A percentile compares a stretch with the other conserved stretches of the same genome.
Conservation (phyloP, 176 grass and related monocot genomes). For the Chloris gayana region DNA sequence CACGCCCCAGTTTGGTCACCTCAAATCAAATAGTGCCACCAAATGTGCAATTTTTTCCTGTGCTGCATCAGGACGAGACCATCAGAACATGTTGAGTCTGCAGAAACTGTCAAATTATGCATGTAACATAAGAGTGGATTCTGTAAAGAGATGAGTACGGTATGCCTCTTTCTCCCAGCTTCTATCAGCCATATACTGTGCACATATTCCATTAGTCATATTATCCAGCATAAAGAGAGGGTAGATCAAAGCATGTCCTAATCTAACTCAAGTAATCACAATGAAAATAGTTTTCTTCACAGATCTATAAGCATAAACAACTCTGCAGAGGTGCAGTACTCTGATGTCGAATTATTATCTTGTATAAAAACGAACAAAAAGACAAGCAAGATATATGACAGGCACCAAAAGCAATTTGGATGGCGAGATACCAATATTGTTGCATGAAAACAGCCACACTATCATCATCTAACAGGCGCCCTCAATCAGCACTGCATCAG, state of each 20-base stretch:
- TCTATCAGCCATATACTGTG: neutral
- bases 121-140: slow-evolving; percentile 26
- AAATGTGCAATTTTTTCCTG: slow-evolving; percentile 30
- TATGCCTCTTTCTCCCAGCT: slow-evolving; percentile 20
- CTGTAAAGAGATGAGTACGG: neutral
- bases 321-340: slow-evolving; percentile 34
- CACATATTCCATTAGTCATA: neutral
- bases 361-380: slow-evolving; percentile 18
- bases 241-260: slow-evolving; percentile 26
- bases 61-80: slow-evolving; percentile 29
- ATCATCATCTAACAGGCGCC: no score
- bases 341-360: slow-evolving; percentile 33
- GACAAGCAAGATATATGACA: slow-evolving; percentile 17
- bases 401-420: slow-evolving; percentile 1
- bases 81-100: slow-evolving; percentile 45
- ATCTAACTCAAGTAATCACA: slow-evolving; percentile 21
- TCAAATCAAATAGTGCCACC: slow-evolving; percentile 27
- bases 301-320: slow-evolving; percentile 14
- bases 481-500: slow-evolving; percentile 9
- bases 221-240: slow-evolving; percentile 17
- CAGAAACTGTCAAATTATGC: slow-evolving; percentile 38
- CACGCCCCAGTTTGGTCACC: slow-evolving; percentile 26
- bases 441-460: slow-evolving; percentile 32
- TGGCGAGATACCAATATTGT: slow-evolving; percentile 31
- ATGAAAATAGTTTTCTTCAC: slow-evolving; percentile 24